Conservation (phyloP, 805 yeast species). For the Candida dajiaensis region DNA sequence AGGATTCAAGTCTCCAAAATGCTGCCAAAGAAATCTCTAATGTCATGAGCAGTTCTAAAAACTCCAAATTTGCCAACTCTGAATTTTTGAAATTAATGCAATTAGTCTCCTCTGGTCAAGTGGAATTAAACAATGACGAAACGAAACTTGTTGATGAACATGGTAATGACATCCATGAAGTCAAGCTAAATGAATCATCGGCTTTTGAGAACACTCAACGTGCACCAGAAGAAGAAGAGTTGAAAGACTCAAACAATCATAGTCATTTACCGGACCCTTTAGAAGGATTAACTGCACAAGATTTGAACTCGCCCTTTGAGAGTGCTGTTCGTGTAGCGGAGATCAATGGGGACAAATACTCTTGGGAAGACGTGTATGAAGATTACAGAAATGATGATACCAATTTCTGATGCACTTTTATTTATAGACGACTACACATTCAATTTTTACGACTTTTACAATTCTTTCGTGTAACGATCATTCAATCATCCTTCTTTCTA, state of each 20-base stretch:
- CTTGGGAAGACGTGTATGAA: slow-evolving; percentile 26
- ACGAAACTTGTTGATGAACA: slow-evolving; percentile 19
- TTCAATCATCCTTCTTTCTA: slow-evolving; percentile 1
- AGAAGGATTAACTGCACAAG: slow-evolving; percentile 16
- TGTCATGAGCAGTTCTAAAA: slow-evolving; percentile 16
- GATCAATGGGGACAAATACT: slow-evolving; percentile 15
- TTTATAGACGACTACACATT: not conserved
- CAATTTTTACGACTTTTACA: not conserved
- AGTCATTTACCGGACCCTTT: slow-evolving; percentile 23
- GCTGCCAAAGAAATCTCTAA: slow-evolving; percentile 23
- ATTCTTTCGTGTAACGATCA: not conserved
- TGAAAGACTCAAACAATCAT: slow-evolving; percentile 2
- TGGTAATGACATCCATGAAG: slow-evolving; percentile 22
- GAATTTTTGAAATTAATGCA: slow-evolving; percentile 22
- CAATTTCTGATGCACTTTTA: slow-evolving; percentile 10
- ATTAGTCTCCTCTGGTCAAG: slow-evolving; percentile 19
- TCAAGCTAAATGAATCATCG: slow-evolving; percentile 3
- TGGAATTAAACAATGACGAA: slow-evolving; percentile 19
- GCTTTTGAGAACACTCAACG: slow-evolving; percentile 8
- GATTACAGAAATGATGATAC: slow-evolving; percentile 23
- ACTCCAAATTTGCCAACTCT: slow-evolving; percentile 22
- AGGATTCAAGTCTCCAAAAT: slow-evolving; percentile 15
- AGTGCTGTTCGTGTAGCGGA: slow-evolving; percentile 17
- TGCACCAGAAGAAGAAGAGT: slow-evolving; percentile 5
- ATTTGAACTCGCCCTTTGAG: slow-evolving; percentile 19